phyloP scores from a whole-genome alignment of 192 early-diverging fungal genomes.

The Coemansia sp. region DNA sequence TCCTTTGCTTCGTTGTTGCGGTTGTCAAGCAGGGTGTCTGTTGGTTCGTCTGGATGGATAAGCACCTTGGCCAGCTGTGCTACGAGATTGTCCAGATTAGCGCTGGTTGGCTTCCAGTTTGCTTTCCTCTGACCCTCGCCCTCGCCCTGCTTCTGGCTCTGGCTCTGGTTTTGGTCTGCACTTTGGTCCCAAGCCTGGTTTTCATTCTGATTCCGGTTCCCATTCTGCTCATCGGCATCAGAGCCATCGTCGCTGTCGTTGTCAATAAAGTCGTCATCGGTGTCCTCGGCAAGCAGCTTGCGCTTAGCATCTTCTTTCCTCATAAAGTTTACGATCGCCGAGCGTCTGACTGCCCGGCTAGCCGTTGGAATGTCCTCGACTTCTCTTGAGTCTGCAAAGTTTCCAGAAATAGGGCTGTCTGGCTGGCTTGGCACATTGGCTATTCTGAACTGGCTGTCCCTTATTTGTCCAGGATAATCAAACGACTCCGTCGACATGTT shows the following conservation, averaged over 20 bases:
- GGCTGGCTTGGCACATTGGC: conserved; percentile 12
- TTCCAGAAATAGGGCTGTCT: conserved; percentile 2
- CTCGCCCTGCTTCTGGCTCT: no score
- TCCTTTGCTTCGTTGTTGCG: neutral
- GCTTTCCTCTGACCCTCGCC: no score
- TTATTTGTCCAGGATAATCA: neutral
- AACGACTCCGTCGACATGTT: neutral
- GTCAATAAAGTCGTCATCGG: conserved; percentile 33
- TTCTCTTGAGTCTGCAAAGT: neutral
- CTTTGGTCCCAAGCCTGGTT: no score
- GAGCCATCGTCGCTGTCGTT: conserved; percentile 38
- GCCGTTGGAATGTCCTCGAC: neutral
- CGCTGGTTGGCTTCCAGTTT: conserved; percentile 30
- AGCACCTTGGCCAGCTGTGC: conserved; percentile 40
- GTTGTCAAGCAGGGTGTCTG: neutral
- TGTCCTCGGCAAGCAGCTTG: conserved; percentile 14
- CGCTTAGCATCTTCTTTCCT: conserved; percentile 27
- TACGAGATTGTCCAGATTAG: conserved; percentile 37
- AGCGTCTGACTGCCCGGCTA: neutral
- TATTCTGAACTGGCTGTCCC: conserved; percentile 6
- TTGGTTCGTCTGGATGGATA: conserved; percentile 16
- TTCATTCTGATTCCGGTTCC: neutral
- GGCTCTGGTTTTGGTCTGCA: no score
- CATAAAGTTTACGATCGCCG: conserved; percentile 7
- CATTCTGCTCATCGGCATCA: neutral